phyloP scores from a whole-genome alignment of 1,139 yeast species.

The Williopsis jadinii region DNA sequence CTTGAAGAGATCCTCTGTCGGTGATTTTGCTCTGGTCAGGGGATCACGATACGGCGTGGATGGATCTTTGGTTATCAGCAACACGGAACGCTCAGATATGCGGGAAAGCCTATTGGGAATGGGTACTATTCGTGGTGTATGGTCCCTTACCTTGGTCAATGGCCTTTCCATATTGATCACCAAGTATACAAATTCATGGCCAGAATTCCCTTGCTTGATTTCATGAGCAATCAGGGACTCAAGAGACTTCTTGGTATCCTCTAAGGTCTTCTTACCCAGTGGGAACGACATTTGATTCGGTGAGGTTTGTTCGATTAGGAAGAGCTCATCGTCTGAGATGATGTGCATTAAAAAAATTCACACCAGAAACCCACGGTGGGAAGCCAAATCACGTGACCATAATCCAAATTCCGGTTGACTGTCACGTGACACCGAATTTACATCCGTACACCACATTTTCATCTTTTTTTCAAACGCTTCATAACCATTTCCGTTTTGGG shows the following conservation, averaged over 20 bases:
- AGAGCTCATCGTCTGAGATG: too few species aligned
- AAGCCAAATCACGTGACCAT: too few species aligned
- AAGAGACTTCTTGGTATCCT: conserved; percentile 27
- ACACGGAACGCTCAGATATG: conserved; percentile 40
- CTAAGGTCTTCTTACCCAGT: conserved; percentile 5
- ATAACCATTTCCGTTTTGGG: too few species aligned
- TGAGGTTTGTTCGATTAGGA: too few species aligned
- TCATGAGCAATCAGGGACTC: conserved; percentile 27
- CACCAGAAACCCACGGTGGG: too few species aligned
- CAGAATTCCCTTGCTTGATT: conserved; percentile 13
- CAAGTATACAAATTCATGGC: conserved; percentile 31
- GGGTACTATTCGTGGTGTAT: conserved; percentile 60
- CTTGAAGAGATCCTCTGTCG: conserved; percentile 31
- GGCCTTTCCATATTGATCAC: conserved; percentile 48
- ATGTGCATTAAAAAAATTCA: too few species aligned
- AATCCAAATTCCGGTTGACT: too few species aligned
- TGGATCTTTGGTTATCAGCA: conserved; percentile 66
- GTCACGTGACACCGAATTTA: too few species aligned
- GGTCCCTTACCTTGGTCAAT: conserved; percentile 43
- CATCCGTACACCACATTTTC: too few species aligned
- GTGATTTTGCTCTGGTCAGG: conserved; percentile 8
- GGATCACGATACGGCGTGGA: conserved; percentile 44
- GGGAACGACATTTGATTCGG: conserved; percentile 5
- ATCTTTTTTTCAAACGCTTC: too few species aligned
- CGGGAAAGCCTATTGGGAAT: conserved; percentile 34